phyloP scores from a whole-genome alignment of 2,329 filamentous ascomycete species.

The Trichophyton equinum region DNA sequence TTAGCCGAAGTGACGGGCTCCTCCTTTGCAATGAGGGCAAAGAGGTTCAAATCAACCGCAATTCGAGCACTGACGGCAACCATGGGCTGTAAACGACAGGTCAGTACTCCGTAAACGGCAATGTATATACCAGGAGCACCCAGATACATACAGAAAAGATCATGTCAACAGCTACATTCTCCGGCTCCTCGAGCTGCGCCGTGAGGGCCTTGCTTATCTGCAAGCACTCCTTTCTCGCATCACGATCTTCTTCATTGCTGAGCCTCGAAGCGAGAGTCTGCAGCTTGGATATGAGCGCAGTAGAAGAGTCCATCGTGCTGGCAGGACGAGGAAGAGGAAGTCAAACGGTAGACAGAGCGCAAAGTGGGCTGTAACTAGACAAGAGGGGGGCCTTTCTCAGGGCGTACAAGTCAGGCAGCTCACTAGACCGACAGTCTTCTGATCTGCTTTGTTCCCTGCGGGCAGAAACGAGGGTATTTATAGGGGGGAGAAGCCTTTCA shows the following conservation, averaged over 20 bases:
- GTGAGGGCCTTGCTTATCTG: neutral
- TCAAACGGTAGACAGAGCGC: too few species aligned
- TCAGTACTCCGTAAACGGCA: neutral
- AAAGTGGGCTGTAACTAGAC: too few species aligned
- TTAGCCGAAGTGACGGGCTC: conserved; percentile 2
- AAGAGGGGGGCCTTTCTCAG: too few species aligned
- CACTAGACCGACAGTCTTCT: too few species aligned
- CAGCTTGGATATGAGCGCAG: neutral
- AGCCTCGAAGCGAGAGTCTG: neutral
- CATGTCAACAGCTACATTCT: conserved; percentile 4
- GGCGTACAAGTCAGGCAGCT: too few species aligned
- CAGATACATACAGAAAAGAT: neutral
- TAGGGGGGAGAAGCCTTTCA: too few species aligned
- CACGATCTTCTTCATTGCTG: neutral
- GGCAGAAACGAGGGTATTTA: too few species aligned
- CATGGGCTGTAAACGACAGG: neutral
- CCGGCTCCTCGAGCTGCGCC: conserved; percentile 1
- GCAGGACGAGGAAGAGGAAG: too few species aligned
- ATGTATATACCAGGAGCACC: neutral
- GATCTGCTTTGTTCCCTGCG: too few species aligned
- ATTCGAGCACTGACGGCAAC: conserved; percentile 3
- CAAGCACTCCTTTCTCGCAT: neutral
- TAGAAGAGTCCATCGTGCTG: neutral
- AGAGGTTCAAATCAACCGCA: conserved; percentile 6
- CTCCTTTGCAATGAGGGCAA: conserved; percentile 1